Base-by-base conservation (phyloP, 345 rosid genomes). In the Brassica nigra region DNA sequence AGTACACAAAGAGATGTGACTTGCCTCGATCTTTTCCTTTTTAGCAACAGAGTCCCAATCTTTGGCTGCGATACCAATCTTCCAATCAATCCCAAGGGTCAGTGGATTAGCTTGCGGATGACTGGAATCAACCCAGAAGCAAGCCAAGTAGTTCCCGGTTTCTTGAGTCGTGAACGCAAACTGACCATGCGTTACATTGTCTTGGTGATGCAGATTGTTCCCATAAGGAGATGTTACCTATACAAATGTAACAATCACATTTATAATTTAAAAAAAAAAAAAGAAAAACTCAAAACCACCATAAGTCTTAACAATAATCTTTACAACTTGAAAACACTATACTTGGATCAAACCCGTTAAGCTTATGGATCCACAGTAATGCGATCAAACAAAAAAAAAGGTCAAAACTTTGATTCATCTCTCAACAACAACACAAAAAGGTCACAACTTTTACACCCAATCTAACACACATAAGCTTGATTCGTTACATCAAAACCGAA, bases 11-110 rank as follows among this genome's bases (percentile, higher is more conserved):
- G 9, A 76, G 59, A 12, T 29, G 7, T 15, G 61, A 70, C 90
- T 83, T 74, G 82, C 97, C 96, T 95, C 96, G 44, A 95, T 90
- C 82, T 95, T 91, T 80, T 95, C 97, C 73, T 91, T 93, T 81
- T 76, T 92, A 3, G 97, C 98, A 76, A 95, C 94, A 33, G 98
- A 89, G 12, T 92, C 97, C 99, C 99, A 95, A 82, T 95, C 98
- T 86, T 93, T 93, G 3, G 99, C 92, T 0, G 94, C 90, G 10
- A 93, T 89, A 68, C 99, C 99, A 42, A 69, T 89, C 87, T 83
- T 93, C 99, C 98, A 95, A 66, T 95, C 98, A 42, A 95, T 79
- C 62, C 91, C 87, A 64, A 95, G 85, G 71, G 90, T 92, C 12
- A 78, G 37, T 16, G 80, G 84, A 42, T 72, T 78, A 36, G 78